Conservation (phyloP, 2,329 filamentous ascomycete genomes). For the Diaporthe destruens region DNA sequence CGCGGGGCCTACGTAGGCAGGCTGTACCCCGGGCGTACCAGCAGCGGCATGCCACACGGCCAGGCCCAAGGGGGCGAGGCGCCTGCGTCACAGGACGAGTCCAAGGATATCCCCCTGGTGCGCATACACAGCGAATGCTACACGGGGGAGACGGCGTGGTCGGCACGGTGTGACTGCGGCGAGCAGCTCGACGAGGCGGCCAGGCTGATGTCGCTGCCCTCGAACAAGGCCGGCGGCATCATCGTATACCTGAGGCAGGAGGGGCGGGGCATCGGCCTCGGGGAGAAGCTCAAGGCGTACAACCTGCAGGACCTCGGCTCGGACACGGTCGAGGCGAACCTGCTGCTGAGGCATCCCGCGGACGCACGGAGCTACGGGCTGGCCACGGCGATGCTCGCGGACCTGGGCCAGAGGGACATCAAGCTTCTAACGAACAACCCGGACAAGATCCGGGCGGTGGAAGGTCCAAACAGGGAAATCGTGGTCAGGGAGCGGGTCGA, state of each 20-base stretch:
- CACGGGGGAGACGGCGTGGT: conserved; percentile 98
- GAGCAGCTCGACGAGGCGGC: conserved; percentile 98
- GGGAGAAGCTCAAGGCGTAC: conserved; percentile 97
- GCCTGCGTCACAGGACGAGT: conserved; percentile 39
- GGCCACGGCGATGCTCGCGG: conserved; percentile 93
- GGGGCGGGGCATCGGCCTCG: conserved; percentile 92
- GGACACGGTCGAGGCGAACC: conserved; percentile 97
- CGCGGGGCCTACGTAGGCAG: conserved; percentile 92
- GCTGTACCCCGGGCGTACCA: conserved; percentile 85
- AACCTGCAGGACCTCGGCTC: conserved; percentile 96
- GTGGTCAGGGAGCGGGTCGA: conserved; percentile 89
- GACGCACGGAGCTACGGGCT: conserved; percentile 95
- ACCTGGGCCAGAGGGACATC: conserved; percentile 84
- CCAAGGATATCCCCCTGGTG: conserved; percentile 72
- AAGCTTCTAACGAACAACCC: conserved; percentile 95
- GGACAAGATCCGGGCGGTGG: conserved; percentile 94
- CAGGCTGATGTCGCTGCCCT: conserved; percentile 85
- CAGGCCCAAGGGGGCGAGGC: conserved; percentile 38
- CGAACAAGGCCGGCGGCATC: conserved; percentile 78
- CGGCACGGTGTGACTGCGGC: conserved; percentile 95
- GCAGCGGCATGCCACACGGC: conserved; percentile 71
- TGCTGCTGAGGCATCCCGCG: conserved; percentile 90
- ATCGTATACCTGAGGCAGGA: conserved; percentile 97
- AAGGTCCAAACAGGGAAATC: conserved; percentile 90
- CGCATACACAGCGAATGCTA: conserved; percentile 99